Base-by-base conservation (phyloP, 2,329 filamentous ascomycete genomes). In the Penicillium sp. region DNA sequence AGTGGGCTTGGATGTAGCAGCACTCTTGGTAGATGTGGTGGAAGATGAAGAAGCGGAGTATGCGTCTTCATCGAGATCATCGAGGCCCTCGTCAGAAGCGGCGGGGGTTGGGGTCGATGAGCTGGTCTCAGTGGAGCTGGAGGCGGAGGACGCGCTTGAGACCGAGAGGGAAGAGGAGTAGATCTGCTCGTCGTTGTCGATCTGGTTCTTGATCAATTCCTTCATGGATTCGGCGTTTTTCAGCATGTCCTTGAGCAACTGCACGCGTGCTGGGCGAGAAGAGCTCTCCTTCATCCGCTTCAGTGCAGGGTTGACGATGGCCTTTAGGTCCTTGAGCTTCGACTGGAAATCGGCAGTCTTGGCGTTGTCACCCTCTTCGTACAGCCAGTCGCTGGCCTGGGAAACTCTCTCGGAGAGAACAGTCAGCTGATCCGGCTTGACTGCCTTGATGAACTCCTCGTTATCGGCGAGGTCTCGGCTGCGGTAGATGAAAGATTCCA, bases 401-500 rank as follows among this genome's bases (percentile, higher is more conserved):
- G 84, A 82, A 40, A 91, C 82, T 69, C 87, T 87, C 60, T 86
- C 80, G 66, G 89, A 84, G 13, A 97, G 82, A n/a, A 78, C 76
- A 7, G 81, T 73, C 47, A 91, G 85, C 70, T 92, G 84, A 21
- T 84, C 82, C 4, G 85, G 79, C 10, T 89, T 93, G 33, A 92
- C 89, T 4, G 83, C 85, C 13, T 82, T 82, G 52, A 89, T 80
- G 72, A 97, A 97, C 1, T 82, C 81, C 48, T 90, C 86, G 59
- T 89, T 88, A 42, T 91, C 88, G 2, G 97, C 81, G 45, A 96
- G 82, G 73, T 97, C 92, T 27, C 92, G 88, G 29, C 90, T 85
- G 69, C 87, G 89, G 81, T 99, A 99, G 15, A 93, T 96, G 75
- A 89, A 97, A 13, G 84, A 88, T 76, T 99, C 94, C n/a, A 99